phyloP scores from a whole-genome alignment of 2,329 filamentous ascomycete species.

The Fusarium humuli region DNA sequence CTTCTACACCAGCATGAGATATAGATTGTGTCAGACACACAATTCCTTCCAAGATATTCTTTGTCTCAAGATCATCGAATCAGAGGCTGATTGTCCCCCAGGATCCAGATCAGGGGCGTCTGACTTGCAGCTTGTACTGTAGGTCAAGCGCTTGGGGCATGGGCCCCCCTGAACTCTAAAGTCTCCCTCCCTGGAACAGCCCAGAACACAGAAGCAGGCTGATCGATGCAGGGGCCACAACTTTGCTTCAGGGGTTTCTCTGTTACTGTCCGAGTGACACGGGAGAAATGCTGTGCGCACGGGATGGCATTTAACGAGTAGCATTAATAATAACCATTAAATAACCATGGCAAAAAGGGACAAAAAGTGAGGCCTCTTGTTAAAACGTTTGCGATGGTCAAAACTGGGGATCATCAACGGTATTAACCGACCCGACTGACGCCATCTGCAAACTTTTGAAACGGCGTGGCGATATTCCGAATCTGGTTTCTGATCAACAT shows the following conservation, averaged over 20 bases:
- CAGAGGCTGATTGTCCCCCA: constrained; percentile 30
- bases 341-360: background rate
- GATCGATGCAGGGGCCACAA: constrained; percentile 39
- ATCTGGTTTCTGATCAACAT: background rate
- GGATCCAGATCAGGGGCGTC: constrained; percentile 32
- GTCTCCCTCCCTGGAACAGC: constrained; percentile 4
- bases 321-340: background rate
- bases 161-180: constrained; percentile 17
- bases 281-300: constrained; percentile 13
- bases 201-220: background rate
- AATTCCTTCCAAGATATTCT: constrained; percentile 17
- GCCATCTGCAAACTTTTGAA: background rate
- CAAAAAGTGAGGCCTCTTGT: background rate
- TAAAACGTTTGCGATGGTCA: background rate
- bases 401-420: background rate
- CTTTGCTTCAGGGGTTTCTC: constrained; percentile 27
- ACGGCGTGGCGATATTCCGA: constrained; percentile 8
- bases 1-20: background rate
- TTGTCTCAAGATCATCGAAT: background rate
- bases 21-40: background rate
- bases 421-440: constrained; percentile 3
- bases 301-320: background rate
- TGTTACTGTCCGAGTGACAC: constrained; percentile 28
- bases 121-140: constrained; percentile 33
- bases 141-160: background rate